Conservation (phyloP, 106 monocot genomes). For the Cymbidium sinense region DNA sequence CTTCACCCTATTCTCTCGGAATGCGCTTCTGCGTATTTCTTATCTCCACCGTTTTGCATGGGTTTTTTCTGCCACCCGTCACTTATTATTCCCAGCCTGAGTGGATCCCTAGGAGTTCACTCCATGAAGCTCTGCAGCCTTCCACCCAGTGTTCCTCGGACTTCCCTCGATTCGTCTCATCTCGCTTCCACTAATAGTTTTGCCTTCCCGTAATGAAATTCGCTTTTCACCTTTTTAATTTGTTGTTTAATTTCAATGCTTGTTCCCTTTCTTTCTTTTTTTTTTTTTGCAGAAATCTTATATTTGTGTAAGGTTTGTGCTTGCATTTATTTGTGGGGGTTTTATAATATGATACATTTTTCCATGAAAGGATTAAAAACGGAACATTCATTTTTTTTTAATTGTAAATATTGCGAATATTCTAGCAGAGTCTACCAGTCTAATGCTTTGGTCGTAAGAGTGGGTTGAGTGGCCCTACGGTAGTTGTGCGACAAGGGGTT, state of each 20-base stretch:
- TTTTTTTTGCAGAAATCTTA: background rate
- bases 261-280: background rate
- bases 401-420: too few species aligned
- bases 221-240: background rate
- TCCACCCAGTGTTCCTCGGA: background rate
- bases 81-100: background rate
- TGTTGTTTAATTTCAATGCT: background rate
- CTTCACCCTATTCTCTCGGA: background rate
- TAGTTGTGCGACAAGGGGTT: background rate
- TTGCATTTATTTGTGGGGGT: background rate
- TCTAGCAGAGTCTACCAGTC: too few species aligned
- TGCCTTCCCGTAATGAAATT: slow-evolving; percentile 10
- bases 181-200: slow-evolving; percentile 1
- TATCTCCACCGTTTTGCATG: background rate
- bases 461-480: background rate
- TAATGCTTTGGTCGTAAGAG: background rate
- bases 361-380: too few species aligned
- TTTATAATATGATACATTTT: too few species aligned
- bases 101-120: background rate
- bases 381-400: too few species aligned
- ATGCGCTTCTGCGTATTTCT: background rate
- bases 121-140: slow-evolving; percentile 17
- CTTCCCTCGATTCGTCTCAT: background rate
- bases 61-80: slow-evolving; percentile 3
- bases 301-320: background rate